Evolutionary conservation across 768 basidiomycete species (phyloP).

Genomic region (Holtermannia corniformis): DNA sequence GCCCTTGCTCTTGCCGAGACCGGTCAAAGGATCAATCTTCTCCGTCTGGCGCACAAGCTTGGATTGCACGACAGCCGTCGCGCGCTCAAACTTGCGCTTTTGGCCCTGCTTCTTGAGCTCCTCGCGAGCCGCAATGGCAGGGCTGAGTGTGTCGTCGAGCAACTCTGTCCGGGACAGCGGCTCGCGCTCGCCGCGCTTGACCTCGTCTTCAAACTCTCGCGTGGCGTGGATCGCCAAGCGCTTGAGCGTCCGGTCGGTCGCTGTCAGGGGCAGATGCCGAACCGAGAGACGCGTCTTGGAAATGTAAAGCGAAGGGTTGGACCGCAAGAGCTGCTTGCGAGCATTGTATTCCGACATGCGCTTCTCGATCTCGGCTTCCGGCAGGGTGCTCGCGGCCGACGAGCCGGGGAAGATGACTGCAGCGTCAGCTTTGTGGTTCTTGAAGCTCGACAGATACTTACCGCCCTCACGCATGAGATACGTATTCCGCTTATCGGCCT

Average conservation of each 20-base stretch:
- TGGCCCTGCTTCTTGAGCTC: constrained; percentile 39
- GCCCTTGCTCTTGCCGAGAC: constrained; percentile 78
- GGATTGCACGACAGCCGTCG: constrained; percentile 64
- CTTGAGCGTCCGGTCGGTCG: constrained; percentile 79
- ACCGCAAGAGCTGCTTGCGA: constrained; percentile 68
- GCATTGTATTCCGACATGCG: constrained; percentile 78
- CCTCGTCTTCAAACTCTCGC: constrained; percentile 69
- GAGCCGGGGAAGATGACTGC: constrained; percentile 83
- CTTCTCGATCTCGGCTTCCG: constrained; percentile 69
- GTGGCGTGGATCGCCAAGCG: constrained; percentile 74
- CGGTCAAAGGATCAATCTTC: constrained; percentile 77
- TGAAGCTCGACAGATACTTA: constrained; percentile 42
- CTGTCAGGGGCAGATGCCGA: constrained; percentile 83
- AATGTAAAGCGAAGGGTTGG: constrained; percentile 88
- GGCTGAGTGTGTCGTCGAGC: constrained; percentile 43
- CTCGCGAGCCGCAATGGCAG: constrained; percentile 37
- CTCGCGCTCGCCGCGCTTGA: constrained; percentile 53
- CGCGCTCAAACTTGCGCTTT: constrained; percentile 42
- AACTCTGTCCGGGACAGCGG: constrained; percentile 65
- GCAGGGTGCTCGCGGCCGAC: constrained; percentile 62
- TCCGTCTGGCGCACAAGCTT: constrained; percentile 87
- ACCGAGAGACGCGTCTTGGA: constrained; percentile 89
- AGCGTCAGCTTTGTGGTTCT: too few species aligned
- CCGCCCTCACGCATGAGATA: constrained; percentile 95
- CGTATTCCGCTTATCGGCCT: constrained; percentile 88